Conservation (phyloP, 805 yeast genomes). For the Zygosaccharomyces bisporus region DNA sequence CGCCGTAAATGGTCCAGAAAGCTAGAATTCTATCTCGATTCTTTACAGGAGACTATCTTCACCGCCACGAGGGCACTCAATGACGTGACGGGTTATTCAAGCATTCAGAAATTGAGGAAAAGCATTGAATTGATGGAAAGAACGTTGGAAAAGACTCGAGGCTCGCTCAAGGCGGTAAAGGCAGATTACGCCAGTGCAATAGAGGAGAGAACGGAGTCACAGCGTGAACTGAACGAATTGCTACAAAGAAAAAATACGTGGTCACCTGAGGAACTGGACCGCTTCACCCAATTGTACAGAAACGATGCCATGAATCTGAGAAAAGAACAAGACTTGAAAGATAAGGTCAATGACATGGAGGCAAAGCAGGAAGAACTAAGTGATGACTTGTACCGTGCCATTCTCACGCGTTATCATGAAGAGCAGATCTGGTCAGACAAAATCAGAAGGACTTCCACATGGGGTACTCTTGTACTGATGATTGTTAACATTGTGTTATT, state of each 20-base stretch:
- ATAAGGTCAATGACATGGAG: conserved; percentile 52
- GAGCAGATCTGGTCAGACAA: conserved; percentile 98
- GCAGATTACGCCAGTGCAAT: conserved; percentile 56
- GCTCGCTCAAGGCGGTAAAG: conserved; percentile 48
- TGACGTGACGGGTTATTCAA: conserved; percentile 87
- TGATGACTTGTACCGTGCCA: conserved; percentile 65
- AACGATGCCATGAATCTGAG: conserved; percentile 74
- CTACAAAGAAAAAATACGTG: conserved; percentile 81
- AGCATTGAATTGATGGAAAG: conserved; percentile 56
- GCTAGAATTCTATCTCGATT: conserved; percentile 48
- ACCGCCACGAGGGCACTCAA: conserved; percentile 69
- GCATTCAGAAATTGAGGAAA: conserved; percentile 66
- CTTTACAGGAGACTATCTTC: conserved; percentile 53
- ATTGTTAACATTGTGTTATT: conserved; percentile 78
- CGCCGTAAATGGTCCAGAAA: conserved; percentile 43
- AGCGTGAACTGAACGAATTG: conserved; percentile 80
- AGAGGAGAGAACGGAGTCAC: conserved; percentile 61
- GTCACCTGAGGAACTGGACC: conserved; percentile 73
- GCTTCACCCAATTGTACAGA: conserved; percentile 76
- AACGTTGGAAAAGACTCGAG: conserved; percentile 47
- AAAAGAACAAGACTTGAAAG: conserved; percentile 50
- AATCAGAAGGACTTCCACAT: conserved; percentile 87
- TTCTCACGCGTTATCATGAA: conserved; percentile 86
- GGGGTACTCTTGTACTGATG: conserved; percentile 94
- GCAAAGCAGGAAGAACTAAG: conserved; percentile 63